These are phyloP conservation scores for Simplicillium aogashimaense DNA, from an alignment of 2,329 filamentous ascomycete species.

Conservation along the genomic window DNA sequence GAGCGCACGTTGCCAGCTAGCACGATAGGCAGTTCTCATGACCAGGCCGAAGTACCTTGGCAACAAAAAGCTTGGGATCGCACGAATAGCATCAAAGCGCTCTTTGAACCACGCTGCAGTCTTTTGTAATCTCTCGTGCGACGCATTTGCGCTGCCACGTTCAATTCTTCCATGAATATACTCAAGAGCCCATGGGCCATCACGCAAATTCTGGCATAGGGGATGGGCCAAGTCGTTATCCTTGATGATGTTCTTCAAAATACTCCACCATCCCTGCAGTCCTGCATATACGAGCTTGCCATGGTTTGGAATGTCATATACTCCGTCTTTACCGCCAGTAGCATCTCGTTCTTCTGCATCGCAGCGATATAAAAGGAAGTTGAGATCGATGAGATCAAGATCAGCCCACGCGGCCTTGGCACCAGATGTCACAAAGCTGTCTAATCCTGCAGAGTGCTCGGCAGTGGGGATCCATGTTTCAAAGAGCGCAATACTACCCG, in stretches of 20 bases:
- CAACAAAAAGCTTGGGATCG: constrained; percentile 78
- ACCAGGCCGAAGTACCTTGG: constrained; percentile 91
- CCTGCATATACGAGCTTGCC: constrained; percentile 88
- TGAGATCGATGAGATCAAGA: constrained; percentile 72
- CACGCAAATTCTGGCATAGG: constrained; percentile 82
- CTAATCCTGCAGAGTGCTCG: constrained; percentile 74
- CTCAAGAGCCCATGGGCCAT: constrained; percentile 87
- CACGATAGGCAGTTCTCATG: constrained; percentile 77
- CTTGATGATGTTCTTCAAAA: constrained; percentile 72
- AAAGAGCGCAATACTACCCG: constrained; percentile 88
- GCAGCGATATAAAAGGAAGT: constrained; percentile 83
- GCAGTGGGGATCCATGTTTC: constrained; percentile 91
- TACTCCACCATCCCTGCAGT: constrained; percentile 97
- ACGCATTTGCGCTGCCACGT: constrained; percentile 52
- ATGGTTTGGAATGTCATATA: constrained; percentile 75
- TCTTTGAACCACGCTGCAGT: constrained; percentile 72
- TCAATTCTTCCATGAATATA: constrained; percentile 75
- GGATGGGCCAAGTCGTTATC: constrained; percentile 91
- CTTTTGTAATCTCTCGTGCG: constrained; percentile 51
- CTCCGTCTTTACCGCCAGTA: constrained; percentile 73
- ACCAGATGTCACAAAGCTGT: constrained; percentile 77
- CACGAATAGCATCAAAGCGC: constrained; percentile 76
- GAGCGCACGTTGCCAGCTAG: constrained; percentile 68
- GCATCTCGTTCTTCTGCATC: constrained; percentile 79
- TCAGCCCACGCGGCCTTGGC: constrained; percentile 68